Evolutionary conservation across 2,329 filamentous ascomycete genomes (phyloP), one percentile per base, ranked within the genome.

Genomic region (Rhynchosporium agropyri): DNA sequence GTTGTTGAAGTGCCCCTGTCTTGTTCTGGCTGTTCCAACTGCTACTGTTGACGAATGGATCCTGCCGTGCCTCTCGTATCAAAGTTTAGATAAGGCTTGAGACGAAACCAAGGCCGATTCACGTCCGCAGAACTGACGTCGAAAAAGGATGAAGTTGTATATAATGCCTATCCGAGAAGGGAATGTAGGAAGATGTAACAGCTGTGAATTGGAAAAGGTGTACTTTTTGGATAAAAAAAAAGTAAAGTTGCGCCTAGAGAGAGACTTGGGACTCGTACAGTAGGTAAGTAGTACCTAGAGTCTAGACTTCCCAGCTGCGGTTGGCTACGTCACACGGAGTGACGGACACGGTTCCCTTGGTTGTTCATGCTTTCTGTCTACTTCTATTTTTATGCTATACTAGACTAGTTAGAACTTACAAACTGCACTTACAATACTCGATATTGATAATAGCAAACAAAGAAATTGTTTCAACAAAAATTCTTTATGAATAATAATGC

Each of bases 1-100:
- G 57, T 53, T 60, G 57, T 53, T 60, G 61, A 63, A 59, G 42
- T 58, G 38, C 42, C 48, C 42, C 33, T 40, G 42, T 40, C 42
- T 46, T 26, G 26, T 36, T 54, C 36, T 54, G 9, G 12, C 9
- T 33, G 48, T 43, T 28, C 20, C 33, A 40, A 10, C 33, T 56
- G 59, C 59, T 40, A 12, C 50, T 46, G 36, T 56, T 56, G 54
- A 55, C 36, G 49, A 31, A 54, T 48, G 54, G 40, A n/a, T 42
- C 20, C 33, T 54, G 51, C 56, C 56, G 42, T 51, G 29, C 31
- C 57, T 51, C 49, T 45, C 54, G 54, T 46, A 57, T 57, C 29
- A 46, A 57, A 45, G 33, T 46, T 57, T 13, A 33, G 40, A 57
- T 57, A 57, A 57, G 54, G 26, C 28, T 54, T 36, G 28, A 28